Evolutionary conservation across 352 stramenopile species (phyloP), one percentile per base, ranked within the genome.

Genomic region (Plasmopara muralis): DNA sequence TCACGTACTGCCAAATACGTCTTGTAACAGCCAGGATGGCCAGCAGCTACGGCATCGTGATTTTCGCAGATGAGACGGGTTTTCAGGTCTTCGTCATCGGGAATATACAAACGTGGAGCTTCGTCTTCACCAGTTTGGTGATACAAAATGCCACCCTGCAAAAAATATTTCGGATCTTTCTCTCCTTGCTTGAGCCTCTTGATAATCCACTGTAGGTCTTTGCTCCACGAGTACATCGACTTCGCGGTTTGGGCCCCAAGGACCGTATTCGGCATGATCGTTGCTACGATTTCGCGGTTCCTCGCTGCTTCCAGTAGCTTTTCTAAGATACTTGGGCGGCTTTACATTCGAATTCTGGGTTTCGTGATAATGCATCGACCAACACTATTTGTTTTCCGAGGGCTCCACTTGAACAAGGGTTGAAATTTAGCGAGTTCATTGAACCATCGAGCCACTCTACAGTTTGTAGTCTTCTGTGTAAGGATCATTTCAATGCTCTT

Each of bases 401-500:
- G 13, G 6, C 41, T 68, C 57, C 18, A 65, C 47, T 52, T 59
- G 39, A 55, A 63, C 6, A 13, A 13, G 0, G 44, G 39, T 9
- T 64, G 38, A 30, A 55, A 47, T 20, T 59, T 37, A 28, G 45
- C 49, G 6, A 62, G 28, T n/a, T 58, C 33, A 46, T 66, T 51
- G 41, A 55, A 57, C 43, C 47, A 66, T 31, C 20, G 28, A 0
- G 47, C 54, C 28, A 60, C 37, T 18, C 41, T n/a, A 43, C 60
- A 13, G 25, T 60, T 55, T 0, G 54, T 57, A 4, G 45, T 60
- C 35, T 68, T 47, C 20, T 68, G 50, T 13, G 60, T 60, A 3
- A 68, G 30, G 10, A 64, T 50, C 4, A 16, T 42, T 39, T 60
- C 50, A 10, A 64, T 45, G 5, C 37, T 55, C 34, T 60, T 64